Percentiles rank a stretch among this genome's conserved stretches.
These are phyloP conservation scores for Bryum argenteum DNA, from an alignment of 225 moss, liverwort and hornwort species.

Conservation along the genomic window DNA sequence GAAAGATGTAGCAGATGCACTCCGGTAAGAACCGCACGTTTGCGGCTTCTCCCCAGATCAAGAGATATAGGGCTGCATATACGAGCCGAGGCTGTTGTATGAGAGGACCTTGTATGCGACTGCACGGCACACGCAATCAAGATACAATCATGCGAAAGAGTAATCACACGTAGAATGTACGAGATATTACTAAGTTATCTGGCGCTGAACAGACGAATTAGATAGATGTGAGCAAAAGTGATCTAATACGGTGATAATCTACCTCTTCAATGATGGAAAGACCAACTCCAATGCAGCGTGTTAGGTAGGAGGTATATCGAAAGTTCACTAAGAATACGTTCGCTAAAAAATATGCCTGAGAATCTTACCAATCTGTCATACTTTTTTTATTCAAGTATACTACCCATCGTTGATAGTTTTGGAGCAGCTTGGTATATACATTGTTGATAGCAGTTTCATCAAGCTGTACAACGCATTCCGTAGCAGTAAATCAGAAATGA, in stretches of 20 bases:
- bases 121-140: slow-evolving; percentile 32
- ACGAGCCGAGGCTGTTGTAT: slow-evolving; percentile 52
- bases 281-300: not conserved
- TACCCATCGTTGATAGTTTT: slow-evolving; percentile 89
- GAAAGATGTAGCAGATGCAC: slow-evolving; percentile 95
- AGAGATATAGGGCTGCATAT: slow-evolving; percentile 73
- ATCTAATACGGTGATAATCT: slow-evolving; percentile 8
- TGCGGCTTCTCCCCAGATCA: slow-evolving; percentile 96
- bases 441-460: slow-evolving; percentile 55
- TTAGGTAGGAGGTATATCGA: not conserved
- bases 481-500: slow-evolving; percentile 19
- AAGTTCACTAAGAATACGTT: not conserved
- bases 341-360: slow-evolving; percentile 13
- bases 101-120: slow-evolving; percentile 30
- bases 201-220: slow-evolving; percentile 4
- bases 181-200: slow-evolving; percentile 3
- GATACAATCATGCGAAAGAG: slow-evolving; percentile 4
- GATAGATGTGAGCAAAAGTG: slow-evolving; percentile 14
- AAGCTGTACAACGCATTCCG: slow-evolving; percentile 47
- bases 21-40: slow-evolving; percentile 94
- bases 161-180: slow-evolving; percentile 14
- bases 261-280: not conserved
- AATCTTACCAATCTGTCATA: slow-evolving; percentile 54
- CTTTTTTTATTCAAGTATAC: slow-evolving; percentile 57
- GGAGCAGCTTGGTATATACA: slow-evolving; percentile 67